Conservation (phyloP, 1,284 basidiomycete species). For the Peniophora sp. region DNA sequence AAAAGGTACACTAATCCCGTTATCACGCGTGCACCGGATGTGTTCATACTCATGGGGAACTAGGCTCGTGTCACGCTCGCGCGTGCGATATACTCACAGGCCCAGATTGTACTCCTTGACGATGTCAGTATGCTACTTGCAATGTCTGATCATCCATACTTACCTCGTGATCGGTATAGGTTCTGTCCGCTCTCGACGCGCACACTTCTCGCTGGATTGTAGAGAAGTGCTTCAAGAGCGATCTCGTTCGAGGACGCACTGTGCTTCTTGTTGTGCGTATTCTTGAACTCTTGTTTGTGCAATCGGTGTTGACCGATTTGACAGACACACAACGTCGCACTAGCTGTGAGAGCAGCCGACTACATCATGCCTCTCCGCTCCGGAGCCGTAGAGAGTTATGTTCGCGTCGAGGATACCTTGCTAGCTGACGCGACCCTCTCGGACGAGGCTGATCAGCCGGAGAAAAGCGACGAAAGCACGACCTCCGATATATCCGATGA, state of each 20-base stretch:
- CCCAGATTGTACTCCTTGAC: constrained; percentile 55
- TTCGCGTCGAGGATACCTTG: constrained; percentile 11
- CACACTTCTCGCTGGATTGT: constrained; percentile 74
- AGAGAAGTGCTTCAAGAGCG: constrained; percentile 67
- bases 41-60: constrained; percentile 12
- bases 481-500: constrained; percentile 5
- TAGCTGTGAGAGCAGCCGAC: constrained; percentile 52
- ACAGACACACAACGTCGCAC: constrained; percentile 58
- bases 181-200: constrained; percentile 49
- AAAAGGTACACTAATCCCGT: constrained; percentile 37
- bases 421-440: constrained; percentile 33
- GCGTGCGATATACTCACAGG: constrained; percentile 59
- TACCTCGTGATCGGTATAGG: constrained; percentile 10
- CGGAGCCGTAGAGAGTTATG: constrained; percentile 28
- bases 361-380: constrained; percentile 52
- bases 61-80: constrained; percentile 64
- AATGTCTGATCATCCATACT: constrained; percentile 4
- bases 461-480: constrained; percentile 21
- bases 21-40: constrained; percentile 13
- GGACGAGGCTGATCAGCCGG: constrained; percentile 23
- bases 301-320: background rate
- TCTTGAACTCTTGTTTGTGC: background rate
- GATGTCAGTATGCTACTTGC: constrained; percentile 36
- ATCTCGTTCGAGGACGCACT: constrained; percentile 62
- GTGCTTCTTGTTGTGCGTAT: constrained; percentile 59